Base-by-base conservation (phyloP, 805 yeast genomes). In the Cyberlindnera sargentensis region DNA sequence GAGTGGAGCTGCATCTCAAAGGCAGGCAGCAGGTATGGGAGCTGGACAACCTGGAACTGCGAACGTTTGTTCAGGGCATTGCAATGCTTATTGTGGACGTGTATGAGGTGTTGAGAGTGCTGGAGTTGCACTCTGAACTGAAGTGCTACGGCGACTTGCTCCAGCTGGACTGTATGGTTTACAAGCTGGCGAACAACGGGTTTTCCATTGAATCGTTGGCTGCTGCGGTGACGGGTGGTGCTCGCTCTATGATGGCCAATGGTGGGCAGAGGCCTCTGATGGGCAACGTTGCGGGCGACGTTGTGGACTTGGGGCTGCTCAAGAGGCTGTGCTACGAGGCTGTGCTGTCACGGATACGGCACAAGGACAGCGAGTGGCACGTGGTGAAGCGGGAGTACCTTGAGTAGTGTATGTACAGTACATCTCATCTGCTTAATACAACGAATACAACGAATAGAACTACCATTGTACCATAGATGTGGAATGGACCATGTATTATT, bases 361-460 rank as follows among this genome's bases (percentile, higher is more conserved):
- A 42, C 28, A 55, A 49, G 45, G 50, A 53, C 30, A 47, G 47
- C 34, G 60, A 57, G 30, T 57, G 61, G 61, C 58, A 56, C 34
- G 45, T 57, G 9, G 57, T 56, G 15, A 48, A 50, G 34, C 40
- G 44, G 31, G 47, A 50, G 30, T 46, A 41, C 39, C 32, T 51
- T 29, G 48, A 36, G 39, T n/a, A 31, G 24, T 15, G 20, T 15
- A 15, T 15, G 20, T 15, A 15, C 20, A 15, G 20, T 15, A 15
- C 20, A 15, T 15, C 20, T 2, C 20, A 15, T 15, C 20, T 15
- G 20, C 20, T 15, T 15, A 15, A 15, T 15, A 15, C 20, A 15
- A 15, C 20, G 20, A 15, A 15, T 15, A 15, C 20, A 15, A 15
- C 20, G 20, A 15, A 15, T 15, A 15, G 20, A 15, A 15, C 20